Conservation (phyloP, 768 basidiomycete species). For the Terana coerulea region DNA sequence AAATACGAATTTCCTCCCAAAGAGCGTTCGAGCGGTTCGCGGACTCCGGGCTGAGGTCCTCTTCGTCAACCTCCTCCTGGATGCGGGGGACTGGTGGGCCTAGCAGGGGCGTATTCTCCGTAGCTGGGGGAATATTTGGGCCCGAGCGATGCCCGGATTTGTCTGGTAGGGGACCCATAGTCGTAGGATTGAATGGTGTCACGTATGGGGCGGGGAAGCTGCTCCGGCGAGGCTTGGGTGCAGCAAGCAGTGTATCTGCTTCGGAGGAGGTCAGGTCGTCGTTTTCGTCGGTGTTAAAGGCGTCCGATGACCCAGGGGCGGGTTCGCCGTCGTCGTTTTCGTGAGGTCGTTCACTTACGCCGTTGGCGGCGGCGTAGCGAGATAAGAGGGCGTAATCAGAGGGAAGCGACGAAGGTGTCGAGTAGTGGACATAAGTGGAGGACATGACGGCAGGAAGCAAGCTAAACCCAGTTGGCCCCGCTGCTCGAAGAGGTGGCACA, state of each 20-base stretch:
- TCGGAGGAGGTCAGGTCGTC: constrained; percentile 10
- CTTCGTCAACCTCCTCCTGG: constrained; percentile 42
- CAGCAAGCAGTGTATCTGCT: constrained; percentile 1
- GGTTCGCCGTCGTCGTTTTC: constrained; percentile 15
- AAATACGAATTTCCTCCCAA: constrained; percentile 56
- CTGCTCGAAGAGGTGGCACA: too few relatives aligned
- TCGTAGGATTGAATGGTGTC: constrained; percentile 35
- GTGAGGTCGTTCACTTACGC: constrained; percentile 15
- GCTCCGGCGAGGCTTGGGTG: constrained; percentile 17
- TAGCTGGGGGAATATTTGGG: constrained; percentile 19
- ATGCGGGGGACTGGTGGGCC: constrained; percentile 54
- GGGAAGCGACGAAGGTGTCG: constrained; percentile 52
- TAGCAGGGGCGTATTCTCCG: constrained; percentile 58
- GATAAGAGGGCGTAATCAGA: constrained; percentile 66
- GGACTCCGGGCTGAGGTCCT: constrained; percentile 27
- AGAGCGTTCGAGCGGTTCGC: constrained; percentile 35
- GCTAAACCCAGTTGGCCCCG: too few relatives aligned
- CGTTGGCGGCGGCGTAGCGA: constrained; percentile 36
- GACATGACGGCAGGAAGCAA: constrained; percentile 22
- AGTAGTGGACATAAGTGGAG: constrained; percentile 44
- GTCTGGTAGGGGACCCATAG: constrained; percentile 27
- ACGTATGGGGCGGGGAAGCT: constrained; percentile 33
- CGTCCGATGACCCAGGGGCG: not conserved
- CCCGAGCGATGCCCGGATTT: constrained; percentile 22
- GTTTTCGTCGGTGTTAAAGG: constrained; percentile 1